Evolutionary conservation across 2,329 filamentous ascomycete genomes (phyloP).

Genomic region (Diaporthe sp.): DNA sequence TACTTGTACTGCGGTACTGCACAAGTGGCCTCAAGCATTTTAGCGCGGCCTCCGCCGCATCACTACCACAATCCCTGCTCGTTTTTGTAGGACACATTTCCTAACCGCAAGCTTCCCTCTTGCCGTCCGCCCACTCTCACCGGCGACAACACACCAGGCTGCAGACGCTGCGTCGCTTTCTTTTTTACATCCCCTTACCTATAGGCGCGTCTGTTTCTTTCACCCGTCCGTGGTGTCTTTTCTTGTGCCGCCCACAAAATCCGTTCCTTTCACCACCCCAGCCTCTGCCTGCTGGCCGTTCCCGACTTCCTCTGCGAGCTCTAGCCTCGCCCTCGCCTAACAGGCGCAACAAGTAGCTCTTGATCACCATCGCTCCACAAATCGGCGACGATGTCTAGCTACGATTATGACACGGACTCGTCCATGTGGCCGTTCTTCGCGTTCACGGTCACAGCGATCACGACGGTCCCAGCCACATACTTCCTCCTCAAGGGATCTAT

Average conservation of each 20-base stretch:
- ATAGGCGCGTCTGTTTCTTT: constrained; percentile 3
- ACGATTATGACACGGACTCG: constrained; percentile 97
- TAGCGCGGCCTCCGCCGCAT: background rate
- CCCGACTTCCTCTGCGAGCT: constrained; percentile 2
- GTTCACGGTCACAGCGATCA: constrained; percentile 86
- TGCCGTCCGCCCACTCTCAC: background rate
- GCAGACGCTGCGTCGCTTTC: constrained; percentile 15
- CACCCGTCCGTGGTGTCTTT: background rate
- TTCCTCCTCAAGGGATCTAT: constrained; percentile 81
- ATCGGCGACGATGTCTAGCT: constrained; percentile 81
- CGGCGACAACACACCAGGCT: constrained; percentile 20
- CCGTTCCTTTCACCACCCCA: constrained; percentile 40
- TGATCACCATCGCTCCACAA: constrained; percentile 44
- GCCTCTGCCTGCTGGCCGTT: constrained; percentile 30
- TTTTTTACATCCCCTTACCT: background rate
- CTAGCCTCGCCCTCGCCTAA: constrained; percentile 6
- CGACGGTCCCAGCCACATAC: constrained; percentile 93
- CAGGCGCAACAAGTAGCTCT: background rate
- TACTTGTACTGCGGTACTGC: background rate
- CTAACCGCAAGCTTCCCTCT: constrained; percentile 12
- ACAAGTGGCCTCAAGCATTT: constrained; percentile 26
- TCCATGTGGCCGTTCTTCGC: constrained; percentile 99
- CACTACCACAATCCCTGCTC: constrained; percentile 22
- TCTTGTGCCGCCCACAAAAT: background rate
- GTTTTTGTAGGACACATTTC: constrained; percentile 31